Conservation (phyloP, 2,329 filamentous ascomycete genomes). For the Fusarium sp. region DNA sequence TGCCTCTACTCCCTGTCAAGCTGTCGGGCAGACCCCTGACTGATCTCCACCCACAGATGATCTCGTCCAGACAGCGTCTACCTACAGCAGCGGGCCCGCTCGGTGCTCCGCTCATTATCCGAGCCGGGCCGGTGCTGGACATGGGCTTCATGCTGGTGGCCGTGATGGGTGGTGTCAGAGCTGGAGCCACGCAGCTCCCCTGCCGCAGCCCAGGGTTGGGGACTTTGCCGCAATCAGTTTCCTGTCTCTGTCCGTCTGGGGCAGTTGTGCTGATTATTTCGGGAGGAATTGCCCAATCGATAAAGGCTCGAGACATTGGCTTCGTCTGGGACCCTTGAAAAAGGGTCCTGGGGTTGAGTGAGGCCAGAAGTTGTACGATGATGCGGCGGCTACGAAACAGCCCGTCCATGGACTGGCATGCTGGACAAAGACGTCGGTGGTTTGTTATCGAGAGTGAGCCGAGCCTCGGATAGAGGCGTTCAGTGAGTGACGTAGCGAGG, state of each 20-base stretch:
- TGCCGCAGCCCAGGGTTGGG: slow-evolving; percentile 16
- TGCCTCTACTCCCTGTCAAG: slow-evolving; percentile 28
- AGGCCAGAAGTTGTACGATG: slow-evolving; percentile 19
- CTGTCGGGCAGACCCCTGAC: slow-evolving; percentile 16
- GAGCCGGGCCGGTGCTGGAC: slow-evolving; percentile 43
- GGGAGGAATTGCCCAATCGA: slow-evolving; percentile 27
- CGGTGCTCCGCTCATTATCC: slow-evolving; percentile 43
- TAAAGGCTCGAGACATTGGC: slow-evolving; percentile 18
- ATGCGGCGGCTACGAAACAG: slow-evolving; percentile 4
- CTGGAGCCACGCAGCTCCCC: slow-evolving; percentile 29
- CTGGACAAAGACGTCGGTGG: not conserved
- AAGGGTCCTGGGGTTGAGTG: not conserved
- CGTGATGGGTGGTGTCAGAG: slow-evolving; percentile 29
- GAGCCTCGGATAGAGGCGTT: not conserved
- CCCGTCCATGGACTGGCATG: not conserved
- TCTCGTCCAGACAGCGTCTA: slow-evolving; percentile 16
- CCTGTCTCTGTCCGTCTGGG: slow-evolving; percentile 21
- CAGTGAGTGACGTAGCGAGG: not conserved
- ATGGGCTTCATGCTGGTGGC: slow-evolving; percentile 13
- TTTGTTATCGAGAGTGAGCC: not conserved
- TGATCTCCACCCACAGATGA: slow-evolving; percentile 21
- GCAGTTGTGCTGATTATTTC: slow-evolving; percentile 15
- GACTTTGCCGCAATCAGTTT: slow-evolving; percentile 32
- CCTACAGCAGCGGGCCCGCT: slow-evolving; percentile 30
- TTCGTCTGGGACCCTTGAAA: slow-evolving; percentile 1